A percentile compares a stretch with the other conserved stretches of the same genome.
Conservation (phyloP, 2,329 filamentous ascomycete species). For the Ustulina deusta region DNA sequence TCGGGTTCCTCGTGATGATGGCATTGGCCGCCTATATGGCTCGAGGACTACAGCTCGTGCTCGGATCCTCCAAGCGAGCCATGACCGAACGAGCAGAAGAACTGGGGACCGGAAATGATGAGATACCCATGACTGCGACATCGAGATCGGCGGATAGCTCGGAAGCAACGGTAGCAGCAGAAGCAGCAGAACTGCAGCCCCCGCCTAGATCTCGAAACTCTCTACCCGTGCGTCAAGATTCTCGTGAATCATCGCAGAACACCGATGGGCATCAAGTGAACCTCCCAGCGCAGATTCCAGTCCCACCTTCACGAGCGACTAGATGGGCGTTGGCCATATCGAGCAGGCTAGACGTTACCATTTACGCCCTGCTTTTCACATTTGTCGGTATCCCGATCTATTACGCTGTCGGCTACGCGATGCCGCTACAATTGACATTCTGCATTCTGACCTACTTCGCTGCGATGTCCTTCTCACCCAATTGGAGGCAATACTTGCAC, state of each 20-base stretch:
- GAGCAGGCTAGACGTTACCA: slow-evolving; percentile 59
- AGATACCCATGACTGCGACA: slow-evolving; percentile 59
- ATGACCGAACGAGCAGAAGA: slow-evolving; percentile 60
- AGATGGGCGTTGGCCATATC: slow-evolving; percentile 63
- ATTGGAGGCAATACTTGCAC: slow-evolving; percentile 66
- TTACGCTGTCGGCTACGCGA: slow-evolving; percentile 64
- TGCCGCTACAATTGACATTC: slow-evolving; percentile 61
- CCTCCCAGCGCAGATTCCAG: slow-evolving; percentile 55
- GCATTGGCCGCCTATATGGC: slow-evolving; percentile 53
- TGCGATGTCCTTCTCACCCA: slow-evolving; percentile 61
- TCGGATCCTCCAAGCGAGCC: slow-evolving; percentile 64
- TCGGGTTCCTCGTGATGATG: slow-evolving; percentile 29
- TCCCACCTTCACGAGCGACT: slow-evolving; percentile 60
- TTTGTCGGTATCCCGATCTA: slow-evolving; percentile 67
- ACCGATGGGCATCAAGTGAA: slow-evolving; percentile 15
- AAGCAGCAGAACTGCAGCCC: slow-evolving; percentile 33
- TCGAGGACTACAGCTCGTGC: slow-evolving; percentile 63
- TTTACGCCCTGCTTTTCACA: slow-evolving; percentile 60
- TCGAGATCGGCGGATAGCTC: slow-evolving; percentile 20
- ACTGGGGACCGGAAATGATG: slow-evolving; percentile 58
- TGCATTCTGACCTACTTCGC: slow-evolving; percentile 65
- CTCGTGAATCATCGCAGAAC: slow-evolving; percentile 16
- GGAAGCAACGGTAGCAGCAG: slow-evolving; percentile 22
- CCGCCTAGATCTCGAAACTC: slow-evolving; percentile 35
- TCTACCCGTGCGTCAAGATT: slow-evolving; percentile 25